Conservation (phyloP, 108 stramenopile genomes). For the Nitzschia sp. region DNA sequence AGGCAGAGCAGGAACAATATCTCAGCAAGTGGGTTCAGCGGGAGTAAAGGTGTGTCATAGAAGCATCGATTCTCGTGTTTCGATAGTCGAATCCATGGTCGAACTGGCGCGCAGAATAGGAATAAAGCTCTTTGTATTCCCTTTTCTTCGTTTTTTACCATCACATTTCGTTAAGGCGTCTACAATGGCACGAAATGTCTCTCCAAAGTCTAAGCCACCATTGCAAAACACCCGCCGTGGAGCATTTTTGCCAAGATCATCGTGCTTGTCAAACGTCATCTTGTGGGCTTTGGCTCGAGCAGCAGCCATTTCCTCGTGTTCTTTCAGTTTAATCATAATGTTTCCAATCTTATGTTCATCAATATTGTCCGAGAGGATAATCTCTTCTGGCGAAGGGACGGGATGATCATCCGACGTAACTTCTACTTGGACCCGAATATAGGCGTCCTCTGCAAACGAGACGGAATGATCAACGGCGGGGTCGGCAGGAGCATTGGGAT, state of each 20-base stretch:
- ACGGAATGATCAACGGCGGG: not conserved
- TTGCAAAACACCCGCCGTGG: constrained; percentile 13
- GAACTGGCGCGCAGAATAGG: constrained; percentile 2
- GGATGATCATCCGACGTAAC: not conserved
- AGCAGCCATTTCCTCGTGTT: constrained; percentile 19
- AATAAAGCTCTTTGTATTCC: constrained; percentile 4
- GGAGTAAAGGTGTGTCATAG: no score
- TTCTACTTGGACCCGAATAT: constrained; percentile 32
- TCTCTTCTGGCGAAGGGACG: not conserved
- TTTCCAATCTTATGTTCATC: constrained; percentile 18
- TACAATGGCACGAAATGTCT: constrained; percentile 13
- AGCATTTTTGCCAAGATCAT: not conserved
- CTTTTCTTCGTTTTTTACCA: not conserved
- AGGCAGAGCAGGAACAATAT: no score
- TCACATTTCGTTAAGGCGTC: constrained; percentile 7
- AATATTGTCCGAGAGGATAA: constrained; percentile 5
- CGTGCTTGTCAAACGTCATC: not conserved
- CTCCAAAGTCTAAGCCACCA: constrained; percentile 6
- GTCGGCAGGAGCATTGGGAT: not conserved
- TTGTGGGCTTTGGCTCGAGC: not conserved
- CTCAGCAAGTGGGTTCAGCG: no score
- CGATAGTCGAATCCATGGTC: constrained; percentile 35
- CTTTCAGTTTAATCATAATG: constrained; percentile 24
- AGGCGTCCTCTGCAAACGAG: constrained; percentile 24
- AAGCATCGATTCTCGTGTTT: constrained; percentile 32